phyloP scores from a whole-genome alignment of 1,284 basidiomycete species.

The Papiliotrema terrestris region DNA sequence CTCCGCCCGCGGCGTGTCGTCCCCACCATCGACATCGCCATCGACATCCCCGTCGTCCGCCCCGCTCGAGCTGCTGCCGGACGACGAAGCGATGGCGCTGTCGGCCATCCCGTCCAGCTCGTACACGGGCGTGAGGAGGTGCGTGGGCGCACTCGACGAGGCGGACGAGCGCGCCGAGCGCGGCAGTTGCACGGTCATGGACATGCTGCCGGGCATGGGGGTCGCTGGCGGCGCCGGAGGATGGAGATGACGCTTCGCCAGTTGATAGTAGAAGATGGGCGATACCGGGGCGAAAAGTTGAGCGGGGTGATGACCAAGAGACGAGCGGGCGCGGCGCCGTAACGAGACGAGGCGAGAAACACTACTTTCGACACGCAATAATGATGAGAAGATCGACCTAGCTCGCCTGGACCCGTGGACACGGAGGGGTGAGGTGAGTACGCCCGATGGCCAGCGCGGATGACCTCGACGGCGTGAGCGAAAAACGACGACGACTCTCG shows the following conservation, averaged over 20 bases:
- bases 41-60: neutral
- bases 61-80: neutral
- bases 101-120: neutral
- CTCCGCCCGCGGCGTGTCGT: neutral
- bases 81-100: neutral
- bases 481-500: too few relatives aligned
- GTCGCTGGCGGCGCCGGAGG: too few relatives aligned
- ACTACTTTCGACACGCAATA: too few relatives aligned
- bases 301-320: too few relatives aligned
- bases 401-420: neutral
- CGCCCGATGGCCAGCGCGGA: neutral
- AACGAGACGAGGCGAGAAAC: too few relatives aligned
- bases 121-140: slow-evolving; percentile 1
- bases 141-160: neutral
- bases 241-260: too few relatives aligned
- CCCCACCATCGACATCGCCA: neutral
- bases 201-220: neutral
- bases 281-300: too few relatives aligned
- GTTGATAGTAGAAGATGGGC: too few relatives aligned
- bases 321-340: too few relatives aligned
- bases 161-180: neutral
- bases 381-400: too few relatives aligned
- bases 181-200: neutral
- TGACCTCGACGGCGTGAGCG: too few relatives aligned
- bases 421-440: neutral